Conservation (phyloP, 805 yeast species). For the Candida dajiaensis region DNA sequence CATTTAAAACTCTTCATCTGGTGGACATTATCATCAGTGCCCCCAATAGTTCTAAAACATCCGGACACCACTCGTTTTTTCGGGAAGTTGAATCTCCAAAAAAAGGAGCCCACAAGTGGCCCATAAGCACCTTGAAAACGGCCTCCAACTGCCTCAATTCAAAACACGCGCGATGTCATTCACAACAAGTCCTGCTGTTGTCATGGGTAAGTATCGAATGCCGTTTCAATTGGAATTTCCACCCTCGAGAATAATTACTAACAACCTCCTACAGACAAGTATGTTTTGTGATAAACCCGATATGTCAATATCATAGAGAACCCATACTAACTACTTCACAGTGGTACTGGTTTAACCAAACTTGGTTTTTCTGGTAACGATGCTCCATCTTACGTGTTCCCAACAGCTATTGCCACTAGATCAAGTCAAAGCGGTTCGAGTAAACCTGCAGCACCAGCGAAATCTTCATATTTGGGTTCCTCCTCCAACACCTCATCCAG, state of each 20-base stretch:
- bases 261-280: conserved; percentile 18
- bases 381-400: conserved; percentile 94
- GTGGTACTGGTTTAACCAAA: conserved; percentile 97
- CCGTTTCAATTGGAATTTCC: not conserved
- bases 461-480: conserved; percentile 33
- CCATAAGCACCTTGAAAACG: not conserved
- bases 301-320: not conserved
- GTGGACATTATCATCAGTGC: too few species aligned
- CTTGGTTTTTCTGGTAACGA: conserved; percentile 98
- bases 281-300: conserved; percentile 3
- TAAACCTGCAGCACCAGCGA: conserved; percentile 39
- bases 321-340: conserved; percentile 28
- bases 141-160: not conserved
- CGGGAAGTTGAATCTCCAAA: not conserved
- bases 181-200: conserved; percentile 77
- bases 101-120: not conserved
- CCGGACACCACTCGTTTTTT: not conserved
- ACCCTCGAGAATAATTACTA: conserved; percentile 9
- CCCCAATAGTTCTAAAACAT: not conserved
- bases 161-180: conserved; percentile 19
- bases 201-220: conserved; percentile 69
- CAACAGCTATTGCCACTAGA: conserved; percentile 88
- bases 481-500: conserved; percentile 27
- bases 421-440: conserved; percentile 36
- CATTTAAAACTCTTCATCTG: too few species aligned